Percentiles rank a stretch among this genome's conserved stretches.
These are phyloP conservation scores for Ceratocystis lukuohia DNA, from an alignment of 2,329 filamentous ascomycete species.

Conservation along the genomic window DNA sequence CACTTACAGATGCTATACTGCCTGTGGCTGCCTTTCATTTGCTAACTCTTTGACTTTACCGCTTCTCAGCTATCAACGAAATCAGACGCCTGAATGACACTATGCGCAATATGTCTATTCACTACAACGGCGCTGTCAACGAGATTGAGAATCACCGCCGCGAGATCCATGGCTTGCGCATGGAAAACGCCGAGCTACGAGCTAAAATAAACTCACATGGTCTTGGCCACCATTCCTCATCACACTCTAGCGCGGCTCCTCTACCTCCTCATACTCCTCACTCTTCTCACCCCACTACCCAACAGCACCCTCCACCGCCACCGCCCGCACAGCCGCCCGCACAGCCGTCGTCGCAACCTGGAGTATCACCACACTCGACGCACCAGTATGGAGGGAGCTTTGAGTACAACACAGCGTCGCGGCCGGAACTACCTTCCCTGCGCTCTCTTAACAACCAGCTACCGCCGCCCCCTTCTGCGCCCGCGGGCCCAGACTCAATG, in stretches of 20 bases:
- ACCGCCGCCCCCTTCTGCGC: constrained; percentile 28
- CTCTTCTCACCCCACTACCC: constrained; percentile 10
- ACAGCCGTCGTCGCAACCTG: constrained; percentile 14
- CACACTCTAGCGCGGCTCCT: constrained; percentile 23
- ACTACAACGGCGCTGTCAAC: constrained; percentile 30
- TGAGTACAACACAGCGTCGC: constrained; percentile 24
- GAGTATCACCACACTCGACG: constrained; percentile 24
- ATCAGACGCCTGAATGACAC: constrained; percentile 42
- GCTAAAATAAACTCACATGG: constrained; percentile 23
- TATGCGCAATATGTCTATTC: constrained; percentile 35
- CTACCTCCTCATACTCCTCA: constrained; percentile 24
- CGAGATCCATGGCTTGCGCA: constrained; percentile 35
- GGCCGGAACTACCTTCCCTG: constrained; percentile 35
- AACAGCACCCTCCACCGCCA: constrained; percentile 11
- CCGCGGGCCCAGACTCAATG: constrained; percentile 45
- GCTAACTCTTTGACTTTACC: background rate
- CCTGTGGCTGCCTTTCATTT: constrained; percentile 6
- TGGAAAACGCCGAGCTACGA: constrained; percentile 38
- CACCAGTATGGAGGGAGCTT: constrained; percentile 22
- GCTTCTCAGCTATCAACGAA: constrained; percentile 43
- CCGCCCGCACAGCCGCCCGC: too few species aligned
- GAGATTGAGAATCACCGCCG: constrained; percentile 38
- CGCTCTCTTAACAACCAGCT: constrained; percentile 34
- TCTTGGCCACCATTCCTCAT: constrained; percentile 1
- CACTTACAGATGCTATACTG: too few species aligned